Evolutionary conservation across 192 early-diverging fungal genomes (phyloP).

Genomic region (Mortierella antarctica): DNA sequence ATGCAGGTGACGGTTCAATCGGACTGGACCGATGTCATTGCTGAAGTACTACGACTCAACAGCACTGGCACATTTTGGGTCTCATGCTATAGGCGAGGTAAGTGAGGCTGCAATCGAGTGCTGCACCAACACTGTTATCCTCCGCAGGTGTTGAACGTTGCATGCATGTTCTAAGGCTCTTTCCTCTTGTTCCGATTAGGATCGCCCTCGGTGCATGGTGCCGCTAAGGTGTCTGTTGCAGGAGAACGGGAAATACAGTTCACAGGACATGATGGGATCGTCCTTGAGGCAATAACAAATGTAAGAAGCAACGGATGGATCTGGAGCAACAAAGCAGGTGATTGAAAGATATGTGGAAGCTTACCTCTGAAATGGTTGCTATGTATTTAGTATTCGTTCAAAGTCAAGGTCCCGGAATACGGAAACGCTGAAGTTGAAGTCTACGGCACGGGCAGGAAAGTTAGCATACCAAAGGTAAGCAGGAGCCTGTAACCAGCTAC

Average conservation of each 20-base stretch:
- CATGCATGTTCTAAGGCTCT: neutral
- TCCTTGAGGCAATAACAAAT: conserved; percentile 51
- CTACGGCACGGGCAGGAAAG: conserved; percentile 48
- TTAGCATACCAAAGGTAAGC: conserved; percentile 29
- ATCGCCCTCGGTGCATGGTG: conserved; percentile 56
- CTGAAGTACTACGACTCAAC: conserved; percentile 50
- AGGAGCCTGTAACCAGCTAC: neutral
- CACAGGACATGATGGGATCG: conserved; percentile 54
- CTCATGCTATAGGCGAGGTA: conserved; percentile 61
- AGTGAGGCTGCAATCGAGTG: neutral
- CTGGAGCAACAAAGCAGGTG: neutral
- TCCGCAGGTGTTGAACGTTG: neutral
- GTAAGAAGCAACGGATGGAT: conserved; percentile 22
- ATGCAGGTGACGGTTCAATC: conserved; percentile 60
- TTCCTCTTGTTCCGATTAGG: conserved; percentile 23
- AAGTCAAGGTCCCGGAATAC: conserved; percentile 41
- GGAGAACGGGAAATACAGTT: conserved; percentile 40
- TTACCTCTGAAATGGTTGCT: neutral
- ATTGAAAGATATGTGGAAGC: neutral
- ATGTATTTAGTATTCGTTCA: conserved; percentile 55
- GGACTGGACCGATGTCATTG: conserved; percentile 61
- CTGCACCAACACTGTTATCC: too few species aligned
- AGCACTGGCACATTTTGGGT: conserved; percentile 60
- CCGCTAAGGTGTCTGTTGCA: conserved; percentile 40
- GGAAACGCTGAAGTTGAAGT: conserved; percentile 42